phyloP scores from a whole-genome alignment of 345 rosid species.

The Hevea brasiliensis region DNA sequence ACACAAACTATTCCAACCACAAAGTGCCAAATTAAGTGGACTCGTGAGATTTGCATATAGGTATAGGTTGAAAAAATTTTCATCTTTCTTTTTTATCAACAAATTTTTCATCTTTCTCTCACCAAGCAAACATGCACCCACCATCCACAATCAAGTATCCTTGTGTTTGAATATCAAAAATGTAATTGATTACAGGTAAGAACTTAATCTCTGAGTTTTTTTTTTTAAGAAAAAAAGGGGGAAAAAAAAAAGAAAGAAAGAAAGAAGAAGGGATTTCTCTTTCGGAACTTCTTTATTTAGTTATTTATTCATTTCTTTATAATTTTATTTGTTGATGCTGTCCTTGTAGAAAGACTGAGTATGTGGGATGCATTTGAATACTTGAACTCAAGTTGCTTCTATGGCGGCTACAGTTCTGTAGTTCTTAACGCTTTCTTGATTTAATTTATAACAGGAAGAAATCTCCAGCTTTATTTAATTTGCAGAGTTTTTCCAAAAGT shows the following conservation, averaged over 20 bases:
- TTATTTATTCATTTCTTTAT: background rate
- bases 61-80: background rate
- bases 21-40: background rate
- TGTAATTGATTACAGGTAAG: background rate
- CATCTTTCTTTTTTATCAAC: too few relatives aligned
- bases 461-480: too few relatives aligned
- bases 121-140: background rate
- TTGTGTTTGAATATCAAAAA: background rate
- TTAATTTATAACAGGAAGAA: background rate
- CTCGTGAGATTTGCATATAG: background rate
- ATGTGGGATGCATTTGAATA: background rate
- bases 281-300: background rate
- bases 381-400: background rate
- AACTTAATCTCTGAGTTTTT: background rate
- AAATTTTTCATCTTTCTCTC: too few relatives aligned
- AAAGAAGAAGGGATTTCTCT: too few relatives aligned
- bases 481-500: too few relatives aligned
- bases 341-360: background rate
- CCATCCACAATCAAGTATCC: background rate
- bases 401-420: background rate
- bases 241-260: too few relatives aligned
- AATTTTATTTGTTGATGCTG: background rate
- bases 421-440: background rate
- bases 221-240: too few relatives aligned
- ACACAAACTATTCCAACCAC: background rate